Evolutionary conservation across 2,329 filamentous ascomycete genomes (phyloP).

Genomic region (Triangularia verruculosa): DNA sequence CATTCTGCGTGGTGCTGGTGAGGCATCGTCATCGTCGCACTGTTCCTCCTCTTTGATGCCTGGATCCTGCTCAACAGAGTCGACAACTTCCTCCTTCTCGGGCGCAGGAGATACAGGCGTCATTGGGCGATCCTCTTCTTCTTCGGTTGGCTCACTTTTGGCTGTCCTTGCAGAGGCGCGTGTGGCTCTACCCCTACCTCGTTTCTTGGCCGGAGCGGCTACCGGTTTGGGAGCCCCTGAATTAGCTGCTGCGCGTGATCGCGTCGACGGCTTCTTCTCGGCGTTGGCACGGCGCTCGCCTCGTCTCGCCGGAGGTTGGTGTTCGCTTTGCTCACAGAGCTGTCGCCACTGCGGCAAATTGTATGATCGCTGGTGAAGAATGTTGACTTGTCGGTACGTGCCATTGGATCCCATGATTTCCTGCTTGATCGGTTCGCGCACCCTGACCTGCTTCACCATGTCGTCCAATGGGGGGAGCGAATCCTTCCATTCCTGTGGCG

Average conservation of each 20-base stretch:
- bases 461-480: slow-evolving; percentile 76
- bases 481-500: slow-evolving; percentile 89
- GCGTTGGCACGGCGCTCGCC: slow-evolving; percentile 71
- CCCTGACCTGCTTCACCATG: slow-evolving; percentile 83
- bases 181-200: slow-evolving; percentile 23
- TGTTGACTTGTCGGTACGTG: slow-evolving; percentile 94
- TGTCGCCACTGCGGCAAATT: slow-evolving; percentile 95
- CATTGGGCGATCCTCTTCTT: slow-evolving; percentile 51
- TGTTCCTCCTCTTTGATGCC: slow-evolving; percentile 40
- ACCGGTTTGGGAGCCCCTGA: slow-evolving; percentile 31
- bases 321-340: slow-evolving; percentile 89
- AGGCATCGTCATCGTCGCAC: slow-evolving; percentile 45
- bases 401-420: slow-evolving; percentile 96
- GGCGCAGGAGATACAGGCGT: slow-evolving; percentile 55
- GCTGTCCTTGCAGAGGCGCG: slow-evolving; percentile 31
- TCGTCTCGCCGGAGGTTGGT: slow-evolving; percentile 88
- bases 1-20: slow-evolving; percentile 46
- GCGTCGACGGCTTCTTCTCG: slow-evolving; percentile 46
- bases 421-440: slow-evolving; percentile 96
- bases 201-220: slow-evolving; percentile 39
- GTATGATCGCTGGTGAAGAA: slow-evolving; percentile 92
- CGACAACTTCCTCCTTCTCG: slow-evolving; percentile 38
- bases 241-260: slow-evolving; percentile 37
- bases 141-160: slow-evolving; percentile 38
- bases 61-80: slow-evolving; percentile 51